Percentiles rank a stretch among this genome's conserved stretches.
Evolutionary conservation across 176 grass and related monocot genomes (phyloP).

Genomic region (Metroxylon sagu): DNA sequence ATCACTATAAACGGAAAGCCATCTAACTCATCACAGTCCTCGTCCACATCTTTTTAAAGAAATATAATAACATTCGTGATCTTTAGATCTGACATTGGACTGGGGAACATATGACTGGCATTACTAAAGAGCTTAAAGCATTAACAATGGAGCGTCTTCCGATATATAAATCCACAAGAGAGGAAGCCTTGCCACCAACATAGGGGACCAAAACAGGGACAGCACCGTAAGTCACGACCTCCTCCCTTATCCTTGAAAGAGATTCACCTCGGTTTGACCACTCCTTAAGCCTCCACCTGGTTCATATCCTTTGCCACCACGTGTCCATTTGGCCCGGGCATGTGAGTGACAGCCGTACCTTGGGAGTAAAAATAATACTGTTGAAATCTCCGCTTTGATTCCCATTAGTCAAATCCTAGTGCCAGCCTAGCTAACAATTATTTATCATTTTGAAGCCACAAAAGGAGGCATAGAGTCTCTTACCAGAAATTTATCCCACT

Average conservation of each 20-base stretch:
- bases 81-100: too few species aligned
- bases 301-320: slow-evolving; percentile 43
- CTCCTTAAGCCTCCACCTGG: slow-evolving; percentile 35
- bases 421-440: background rate
- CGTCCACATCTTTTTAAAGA: too few species aligned
- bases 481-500: too few species aligned
- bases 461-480: too few species aligned
- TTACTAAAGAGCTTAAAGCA: background rate
- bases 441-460: background rate
- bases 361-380: slow-evolving; percentile 28
- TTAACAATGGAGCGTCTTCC: background rate
- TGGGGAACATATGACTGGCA: too few species aligned
- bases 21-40: too few species aligned
- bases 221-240: background rate
- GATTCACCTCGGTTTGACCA: slow-evolving; percentile 18
- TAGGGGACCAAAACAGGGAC: slow-evolving; percentile 47
- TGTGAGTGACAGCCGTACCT: slow-evolving; percentile 57
- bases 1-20: too few species aligned
- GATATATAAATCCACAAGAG: slow-evolving; percentile 24
- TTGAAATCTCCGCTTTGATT: slow-evolving; percentile 26
- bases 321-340: slow-evolving; percentile 40
- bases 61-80: too few species aligned
- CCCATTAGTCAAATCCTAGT: slow-evolving; percentile 36
- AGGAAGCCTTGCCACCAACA: slow-evolving; percentile 37
- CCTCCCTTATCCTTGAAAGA: too few species aligned